Evolutionary conservation across 73 alveolate genomes (phyloP).

Genomic region (Paramecium biaurelia): DNA sequence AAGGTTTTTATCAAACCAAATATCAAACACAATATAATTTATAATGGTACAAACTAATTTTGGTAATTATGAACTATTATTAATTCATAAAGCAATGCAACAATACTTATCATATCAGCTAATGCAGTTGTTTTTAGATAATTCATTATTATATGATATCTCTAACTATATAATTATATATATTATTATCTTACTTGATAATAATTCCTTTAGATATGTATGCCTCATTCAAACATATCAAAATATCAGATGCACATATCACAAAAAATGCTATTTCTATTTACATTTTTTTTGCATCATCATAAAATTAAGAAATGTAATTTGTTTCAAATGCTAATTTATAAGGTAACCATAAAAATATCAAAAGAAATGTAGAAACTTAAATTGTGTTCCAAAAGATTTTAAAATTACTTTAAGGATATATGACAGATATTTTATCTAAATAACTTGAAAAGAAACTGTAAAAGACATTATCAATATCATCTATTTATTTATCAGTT

Average conservation of each 20-base stretch:
- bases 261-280: neutral
- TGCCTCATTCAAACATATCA: neutral
- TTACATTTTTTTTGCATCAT: neutral
- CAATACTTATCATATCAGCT: neutral
- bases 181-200: neutral
- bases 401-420: slow-evolving; percentile 34
- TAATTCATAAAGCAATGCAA: neutral
- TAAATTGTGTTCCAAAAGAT: neutral
- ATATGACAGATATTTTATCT: neutral
- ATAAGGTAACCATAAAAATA: slow-evolving; percentile 10
- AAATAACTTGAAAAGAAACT: slow-evolving; percentile 1
- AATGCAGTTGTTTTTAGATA: neutral
- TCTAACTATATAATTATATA: neutral
- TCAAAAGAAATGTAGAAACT: neutral
- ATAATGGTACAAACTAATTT: neutral
- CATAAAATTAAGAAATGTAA: neutral
- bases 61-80: neutral
- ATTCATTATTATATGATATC: neutral
- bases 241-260: neutral
- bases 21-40: neutral
- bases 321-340: slow-evolving; percentile 8
- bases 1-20: neutral
- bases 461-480: slow-evolving; percentile 5
- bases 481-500: slow-evolving; percentile 10
- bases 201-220: neutral